Conservation (phyloP, 768 basidiomycete genomes). For the Pholiota microspora region DNA sequence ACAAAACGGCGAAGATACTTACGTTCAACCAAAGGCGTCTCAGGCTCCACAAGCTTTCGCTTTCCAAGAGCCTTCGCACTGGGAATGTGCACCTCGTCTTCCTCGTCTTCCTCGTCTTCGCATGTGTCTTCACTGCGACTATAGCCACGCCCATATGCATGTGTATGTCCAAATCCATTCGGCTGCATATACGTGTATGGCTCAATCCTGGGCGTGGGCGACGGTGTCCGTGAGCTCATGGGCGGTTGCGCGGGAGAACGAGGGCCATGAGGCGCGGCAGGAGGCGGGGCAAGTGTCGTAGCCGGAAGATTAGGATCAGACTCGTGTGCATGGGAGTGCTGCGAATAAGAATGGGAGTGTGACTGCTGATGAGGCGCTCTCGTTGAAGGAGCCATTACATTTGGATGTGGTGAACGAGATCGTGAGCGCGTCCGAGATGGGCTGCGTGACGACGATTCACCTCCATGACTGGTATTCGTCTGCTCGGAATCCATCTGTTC, state of each 20-base stretch:
- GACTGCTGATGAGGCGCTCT: not conserved
- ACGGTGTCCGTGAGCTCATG: conserved; percentile 64
- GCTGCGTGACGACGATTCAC: conserved; percentile 39
- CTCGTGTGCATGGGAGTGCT: conserved; percentile 3
- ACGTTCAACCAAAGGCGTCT: conserved; percentile 41
- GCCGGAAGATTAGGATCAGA: conserved; percentile 2
- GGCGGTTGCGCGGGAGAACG: conserved; percentile 52
- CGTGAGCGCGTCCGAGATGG: conserved; percentile 38
- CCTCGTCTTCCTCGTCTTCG: conserved; percentile 20
- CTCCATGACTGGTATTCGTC: conserved; percentile 16
- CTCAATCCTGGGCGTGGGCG: conserved; percentile 42
- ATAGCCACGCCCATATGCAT: not conserved
- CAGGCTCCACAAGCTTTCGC: conserved; percentile 57
- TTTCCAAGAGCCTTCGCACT: conserved; percentile 91
- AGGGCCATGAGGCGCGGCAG: conserved; percentile 68
- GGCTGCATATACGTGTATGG: conserved; percentile 5
- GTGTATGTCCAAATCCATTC: not conserved
- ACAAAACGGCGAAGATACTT: conserved; percentile 22
- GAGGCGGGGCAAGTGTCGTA: conserved; percentile 56
- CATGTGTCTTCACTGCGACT: not conserved
- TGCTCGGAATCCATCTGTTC: conserved; percentile 29
- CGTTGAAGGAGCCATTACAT: not conserved
- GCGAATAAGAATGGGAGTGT: conserved; percentile 8
- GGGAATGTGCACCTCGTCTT: conserved; percentile 53
- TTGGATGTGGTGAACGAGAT: conserved; percentile 30